Percentiles rank a stretch among this genome's conserved stretches.
Conservation (phyloP, 257 asterid species). For the Fraxinus americana region DNA sequence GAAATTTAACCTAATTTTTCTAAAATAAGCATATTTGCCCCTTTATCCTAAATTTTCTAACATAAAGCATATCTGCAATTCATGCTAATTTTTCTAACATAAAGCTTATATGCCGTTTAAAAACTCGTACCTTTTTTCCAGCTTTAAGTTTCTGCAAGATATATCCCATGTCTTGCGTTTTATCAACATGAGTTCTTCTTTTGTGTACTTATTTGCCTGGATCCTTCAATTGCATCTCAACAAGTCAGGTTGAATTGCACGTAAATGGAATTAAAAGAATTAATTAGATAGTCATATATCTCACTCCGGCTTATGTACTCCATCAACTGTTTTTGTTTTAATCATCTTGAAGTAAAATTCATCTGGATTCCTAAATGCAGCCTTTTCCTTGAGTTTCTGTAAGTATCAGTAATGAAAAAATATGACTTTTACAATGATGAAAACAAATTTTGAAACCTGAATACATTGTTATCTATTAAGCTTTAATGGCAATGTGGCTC, state of each 20-base stretch:
- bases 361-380: constrained; percentile 84
- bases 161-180: constrained; percentile 88
- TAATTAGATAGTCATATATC: constrained; percentile 19
- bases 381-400: constrained; percentile 88
- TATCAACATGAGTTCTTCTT: constrained; percentile 82
- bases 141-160: constrained; percentile 79
- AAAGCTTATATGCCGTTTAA: background rate
- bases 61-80: background rate
- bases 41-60: too few relatives aligned
- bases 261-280: background rate
- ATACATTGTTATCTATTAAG: too few relatives aligned
- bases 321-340: constrained; percentile 51
- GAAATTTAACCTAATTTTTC: background rate
- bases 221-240: constrained; percentile 50
- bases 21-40: too few relatives aligned
- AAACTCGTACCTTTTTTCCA: constrained; percentile 66
- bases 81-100: background rate
- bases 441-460: too few relatives aligned
- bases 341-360: constrained; percentile 83
- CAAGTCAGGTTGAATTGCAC: constrained; percentile 22
- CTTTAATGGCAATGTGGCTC: too few relatives aligned
- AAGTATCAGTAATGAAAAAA: constrained; percentile 3
- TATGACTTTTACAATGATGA: too few relatives aligned
- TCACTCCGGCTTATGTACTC: constrained; percentile 82
- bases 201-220: constrained; percentile 67